Evolutionary conservation across 2,329 filamentous ascomycete species (phyloP), one percentile per base, ranked within the genome.

Genomic region (Verruconis gallopava): DNA sequence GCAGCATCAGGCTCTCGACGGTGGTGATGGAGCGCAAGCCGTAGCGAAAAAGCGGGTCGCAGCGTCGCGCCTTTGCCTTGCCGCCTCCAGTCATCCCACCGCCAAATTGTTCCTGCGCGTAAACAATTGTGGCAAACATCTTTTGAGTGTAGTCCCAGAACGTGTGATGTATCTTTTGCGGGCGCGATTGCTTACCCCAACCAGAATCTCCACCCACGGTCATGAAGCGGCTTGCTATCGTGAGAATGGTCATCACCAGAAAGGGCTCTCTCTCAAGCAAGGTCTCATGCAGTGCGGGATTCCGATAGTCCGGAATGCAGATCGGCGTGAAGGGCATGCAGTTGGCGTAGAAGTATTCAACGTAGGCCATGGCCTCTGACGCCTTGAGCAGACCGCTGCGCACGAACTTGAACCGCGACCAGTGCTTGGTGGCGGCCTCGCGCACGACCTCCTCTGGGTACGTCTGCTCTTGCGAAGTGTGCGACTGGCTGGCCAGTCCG

Each of bases 381-480:
- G 89, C 83, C 0, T 86, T 93, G 58, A 98, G 91, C 89, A 89
- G 96, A 6, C 91, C 91, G 5, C 86, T 86, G 42, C 86, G 79
- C n/a, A 96, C 89, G 56, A 96, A 96, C 34, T 88, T 79, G 58
- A 95, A 88, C 48, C 85, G 72, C 2, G 80, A 77, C 91, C 91
- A 98, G n/a, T 85, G 81, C 6, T 36, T 42, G 4, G 28, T 42
- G 20, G 21, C 13, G 11, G 20, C 21, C 13, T 36, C 17, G 6
- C 33, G 25, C 25, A 9, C n/a, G 9, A n/a, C 9, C 17, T 36
- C 17, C 17, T 9, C 6, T 9, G 6, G 9, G 33, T 9, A 36
- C 33, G 6, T 9, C 6, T 6, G 33, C 11, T 36, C 6, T 11
- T 36, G 9, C 6, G 6, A 6, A 15, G 33, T 11, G 11, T 18